Evolutionary conservation across 2,329 filamentous ascomycete species (phyloP), one percentile per base, ranked within the genome.

Genomic region (Colletotrichum truncatum): DNA sequence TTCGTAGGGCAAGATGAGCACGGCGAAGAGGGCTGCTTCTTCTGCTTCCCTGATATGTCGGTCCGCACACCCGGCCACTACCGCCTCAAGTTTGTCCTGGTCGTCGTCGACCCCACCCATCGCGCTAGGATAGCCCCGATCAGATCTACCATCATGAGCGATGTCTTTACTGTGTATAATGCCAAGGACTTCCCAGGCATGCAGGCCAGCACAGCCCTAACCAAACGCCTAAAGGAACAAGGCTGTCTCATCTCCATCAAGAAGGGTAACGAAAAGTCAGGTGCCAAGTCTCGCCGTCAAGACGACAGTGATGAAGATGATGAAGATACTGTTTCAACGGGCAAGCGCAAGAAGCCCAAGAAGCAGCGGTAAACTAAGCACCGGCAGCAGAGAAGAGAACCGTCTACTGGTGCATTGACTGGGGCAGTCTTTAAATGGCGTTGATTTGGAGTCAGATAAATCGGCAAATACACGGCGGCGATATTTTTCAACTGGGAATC

Each of bases 161-260:
- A 92, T 14, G 80, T 89, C n/a, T 94, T 96, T 73, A 89, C 87
- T 11, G 92, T 94, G 7, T 94, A 91, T 76, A 94, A 91, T 43
- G 93, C 93, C 43, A 96, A 95, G 74, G 92, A 95, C 73, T 96
- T 96, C 66, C 91, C 92, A 0, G 93, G 93, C 6, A 96, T 96
- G 92, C 84, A 89, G 62, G 89, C 91, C 1, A 94, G 91, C 75
- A 94, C 91, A 25, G 82, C 85, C 16, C 78, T 96, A 36, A 93
- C 93, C 1, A 92, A 92, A 75, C 84, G 86, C 30, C 80, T 96
- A 62, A 93, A 93, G 75, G 84, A 91, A 71, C 93, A 95, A 77
- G 93, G 93, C 4, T 93, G 93, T 72, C 89, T 93, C 52, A 94
- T 96, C 67, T 92, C 92, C 34, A 92, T 95, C 67, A 95, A 95